Conservation (phyloP, 2,329 filamentous ascomycete genomes). For the Macrophomina pseudophaseolina region DNA sequence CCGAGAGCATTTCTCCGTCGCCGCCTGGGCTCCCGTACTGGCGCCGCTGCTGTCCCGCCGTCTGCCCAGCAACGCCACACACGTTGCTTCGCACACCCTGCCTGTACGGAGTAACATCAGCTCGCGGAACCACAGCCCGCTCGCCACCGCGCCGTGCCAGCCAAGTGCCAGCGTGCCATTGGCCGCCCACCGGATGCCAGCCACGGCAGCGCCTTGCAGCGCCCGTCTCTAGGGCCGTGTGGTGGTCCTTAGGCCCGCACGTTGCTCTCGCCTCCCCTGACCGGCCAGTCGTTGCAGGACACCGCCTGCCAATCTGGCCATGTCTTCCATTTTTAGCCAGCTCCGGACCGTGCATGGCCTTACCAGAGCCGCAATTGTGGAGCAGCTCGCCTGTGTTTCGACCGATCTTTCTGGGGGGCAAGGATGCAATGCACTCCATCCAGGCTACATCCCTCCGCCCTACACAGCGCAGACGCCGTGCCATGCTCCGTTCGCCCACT, state of each 20-base stretch:
- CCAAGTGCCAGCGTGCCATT: neutral
- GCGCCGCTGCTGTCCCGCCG: neutral
- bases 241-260: slow-evolving; percentile 13
- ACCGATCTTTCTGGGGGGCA: neutral
- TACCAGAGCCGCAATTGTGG: slow-evolving; percentile 18
- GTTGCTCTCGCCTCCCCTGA: slow-evolving; percentile 2
- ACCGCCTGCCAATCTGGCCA: neutral
- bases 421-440: neutral
- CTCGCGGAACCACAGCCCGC: neutral
- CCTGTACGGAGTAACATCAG: neutral
- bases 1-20: neutral
- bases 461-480: neutral
- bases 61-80: neutral
- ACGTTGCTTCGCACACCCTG: neutral
- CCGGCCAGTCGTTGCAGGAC: neutral
- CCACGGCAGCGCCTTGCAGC: neutral
- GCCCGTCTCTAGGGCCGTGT: neutral
- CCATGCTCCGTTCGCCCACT: slow-evolving; percentile 1
- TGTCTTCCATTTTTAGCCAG: slow-evolving; percentile 12
- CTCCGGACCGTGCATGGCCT: neutral
- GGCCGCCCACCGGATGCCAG: neutral
- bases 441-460: neutral
- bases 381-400: slow-evolving; percentile 8
- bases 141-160: too few species aligned
- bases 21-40: neutral